A percentile compares a stretch with the other conserved stretches of the same genome.
Conservation (phyloP, 2,329 filamentous ascomycete genomes). For the Fusarium sp. region DNA sequence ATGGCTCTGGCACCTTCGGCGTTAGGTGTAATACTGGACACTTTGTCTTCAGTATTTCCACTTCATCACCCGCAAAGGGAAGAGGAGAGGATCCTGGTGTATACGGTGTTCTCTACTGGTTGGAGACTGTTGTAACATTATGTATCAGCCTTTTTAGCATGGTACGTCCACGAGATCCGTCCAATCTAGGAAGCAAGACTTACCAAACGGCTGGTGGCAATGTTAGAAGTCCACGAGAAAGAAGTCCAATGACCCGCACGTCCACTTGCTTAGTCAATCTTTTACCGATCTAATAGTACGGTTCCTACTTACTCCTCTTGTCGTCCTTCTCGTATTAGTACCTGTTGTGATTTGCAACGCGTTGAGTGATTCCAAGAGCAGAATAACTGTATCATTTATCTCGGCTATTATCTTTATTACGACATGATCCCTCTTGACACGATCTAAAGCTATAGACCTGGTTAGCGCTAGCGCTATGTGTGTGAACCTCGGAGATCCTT, state of each 20-base stretch:
- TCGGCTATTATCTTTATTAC: neutral
- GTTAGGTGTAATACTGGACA: neutral
- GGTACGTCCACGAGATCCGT: neutral
- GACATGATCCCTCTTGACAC: neutral
- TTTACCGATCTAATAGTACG: neutral
- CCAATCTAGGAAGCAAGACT: neutral
- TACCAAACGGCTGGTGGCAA: neutral
- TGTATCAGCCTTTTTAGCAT: neutral
- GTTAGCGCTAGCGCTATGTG: neutral
- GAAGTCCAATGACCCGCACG: neutral
- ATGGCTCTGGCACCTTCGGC: neutral
- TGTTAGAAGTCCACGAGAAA: neutral
- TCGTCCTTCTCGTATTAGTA: neutral
- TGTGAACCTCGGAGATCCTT: rapidly evolving
- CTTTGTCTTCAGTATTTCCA: neutral
- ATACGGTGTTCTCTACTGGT: neutral
- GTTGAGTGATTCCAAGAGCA: neutral
- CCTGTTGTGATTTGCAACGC: neutral
- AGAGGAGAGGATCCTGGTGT: neutral
- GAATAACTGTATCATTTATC: neutral
- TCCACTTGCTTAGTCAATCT: neutral
- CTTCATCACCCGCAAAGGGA: neutral
- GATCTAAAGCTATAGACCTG: neutral
- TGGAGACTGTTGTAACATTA: neutral
- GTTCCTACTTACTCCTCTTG: neutral